These are phyloP conservation scores for Aspergillus pseudoviridinutans DNA, from an alignment of 2,329 filamentous ascomycete species.

Conservation along the genomic window DNA sequence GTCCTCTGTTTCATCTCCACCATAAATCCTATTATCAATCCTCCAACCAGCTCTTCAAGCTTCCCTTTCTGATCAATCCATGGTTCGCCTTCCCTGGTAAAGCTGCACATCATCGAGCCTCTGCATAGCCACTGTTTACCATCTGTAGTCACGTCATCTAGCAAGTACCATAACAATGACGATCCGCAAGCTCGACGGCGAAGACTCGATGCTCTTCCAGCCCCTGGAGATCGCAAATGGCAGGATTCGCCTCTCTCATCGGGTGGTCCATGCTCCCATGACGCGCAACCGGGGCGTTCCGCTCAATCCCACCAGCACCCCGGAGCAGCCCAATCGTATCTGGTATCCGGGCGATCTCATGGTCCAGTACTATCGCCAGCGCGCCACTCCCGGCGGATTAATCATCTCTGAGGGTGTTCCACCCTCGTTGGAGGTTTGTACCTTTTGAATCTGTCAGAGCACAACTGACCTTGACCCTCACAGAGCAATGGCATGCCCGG, in stretches of 20 bases:
- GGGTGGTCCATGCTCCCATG: constrained; percentile 50
- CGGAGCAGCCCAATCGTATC: constrained; percentile 47
- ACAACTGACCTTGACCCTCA: background rate
- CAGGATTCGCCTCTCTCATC: constrained; percentile 48
- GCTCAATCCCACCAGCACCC: constrained; percentile 37
- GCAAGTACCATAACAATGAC: constrained; percentile 14
- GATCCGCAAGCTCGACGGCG: constrained; percentile 15
- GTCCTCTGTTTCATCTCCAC: background rate
- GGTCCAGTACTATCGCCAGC: constrained; percentile 40
- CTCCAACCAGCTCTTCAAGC: background rate
- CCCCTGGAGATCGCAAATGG: constrained; percentile 46
- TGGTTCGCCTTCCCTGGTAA: background rate
- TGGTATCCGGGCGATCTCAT: constrained; percentile 46
- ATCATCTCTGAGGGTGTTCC: constrained; percentile 38
- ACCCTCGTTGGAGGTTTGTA: constrained; percentile 37
- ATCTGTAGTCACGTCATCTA: background rate
- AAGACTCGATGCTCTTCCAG: constrained; percentile 40
- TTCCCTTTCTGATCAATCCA: background rate
- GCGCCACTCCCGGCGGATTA: constrained; percentile 34
- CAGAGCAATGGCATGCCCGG: constrained; percentile 39
- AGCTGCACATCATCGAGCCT: no score
- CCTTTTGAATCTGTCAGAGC: background rate
- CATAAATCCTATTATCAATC: background rate
- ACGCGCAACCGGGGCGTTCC: constrained; percentile 53
- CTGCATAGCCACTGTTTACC: background rate